Evolutionary conservation across 352 stramenopile species (phyloP), one percentile per base, ranked within the genome.

Genomic region (Globisporangium acanthophoron): DNA sequence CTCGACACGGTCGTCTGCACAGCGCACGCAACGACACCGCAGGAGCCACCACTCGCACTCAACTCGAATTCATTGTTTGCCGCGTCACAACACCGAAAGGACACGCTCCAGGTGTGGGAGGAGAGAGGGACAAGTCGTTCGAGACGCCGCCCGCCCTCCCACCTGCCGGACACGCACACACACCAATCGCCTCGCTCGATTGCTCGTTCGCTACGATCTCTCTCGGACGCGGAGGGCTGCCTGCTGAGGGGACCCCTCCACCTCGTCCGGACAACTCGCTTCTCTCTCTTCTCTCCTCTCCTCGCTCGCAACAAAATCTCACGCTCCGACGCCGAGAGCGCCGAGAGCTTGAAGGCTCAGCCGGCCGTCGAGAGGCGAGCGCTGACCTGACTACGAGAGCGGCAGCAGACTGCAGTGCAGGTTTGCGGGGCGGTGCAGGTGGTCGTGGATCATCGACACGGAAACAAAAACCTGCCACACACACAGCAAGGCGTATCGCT

Each of bases 391-490:
- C 78, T 77, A 91, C 59, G 79, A 88, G 33, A 92, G 69, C 31
- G 82, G 82, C 44, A 90, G 67, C 35, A 90, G 66, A 54, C 78
- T 89, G 76, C 82, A 92, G 71, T 92, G 82, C 43, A 92, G 62
- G 62, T 90, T 90, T 15, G 79, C 76, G 16, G 82, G 76, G n/a
- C 78, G 79, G 54, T 88, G 77, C 64, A 89, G 73, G 40, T 69
- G 74, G 63, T 92, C 82, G 64, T 89, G 78, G 52, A 92, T 83
- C 74, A 92, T 86, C n/a, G 82, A 86, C 48, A 92, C 78, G 5
- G 82, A 92, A 16, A 92, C 82, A 65, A 90, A 92, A 41, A 92
- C 78, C 79, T 89, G 33, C 20, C 8, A 20, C 8, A 31, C 15
- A 39, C 9, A 12, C 3, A 37, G n/a, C 58, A 51, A 13, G 9